Evolutionary conservation across 2,329 filamentous ascomycete species (phyloP), one percentile per base, ranked within the genome.

Genomic region (Aureobasidium sp.): DNA sequence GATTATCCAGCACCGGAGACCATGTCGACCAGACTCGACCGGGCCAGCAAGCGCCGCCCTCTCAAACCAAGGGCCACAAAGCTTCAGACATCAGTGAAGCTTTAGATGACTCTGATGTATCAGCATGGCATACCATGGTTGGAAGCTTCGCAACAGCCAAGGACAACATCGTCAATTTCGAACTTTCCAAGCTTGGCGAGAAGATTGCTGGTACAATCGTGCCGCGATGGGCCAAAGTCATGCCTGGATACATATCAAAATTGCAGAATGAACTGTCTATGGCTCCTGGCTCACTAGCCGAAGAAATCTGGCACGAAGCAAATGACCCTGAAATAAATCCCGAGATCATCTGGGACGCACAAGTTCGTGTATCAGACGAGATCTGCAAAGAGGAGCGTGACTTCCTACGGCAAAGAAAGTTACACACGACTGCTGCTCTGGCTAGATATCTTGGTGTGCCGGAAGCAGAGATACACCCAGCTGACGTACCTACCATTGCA

Each of bases 261-360:
- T 81, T 97, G 37, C 91, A 96, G 71, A 84, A 84, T 24, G 93
- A 97, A 75, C 79, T 97, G 17, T 94, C 90, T 37, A 88, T 94
- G 85, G 85, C 88, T 0, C 89, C 91, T 0, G 93, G 91, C 1
- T 96, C 91, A 0, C 78, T 99, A 45, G 91, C 93, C 14, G 88
- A 95, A 70, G 90, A 97, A 67, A 94, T 99, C 63, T 97, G 94
- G 94, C 80, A 81, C 66, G 93, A 97, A 69, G 91, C 94, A 0
- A 89, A 91, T 62, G 90, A 97, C 70, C 85, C 91, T 0, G 79
- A 85, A 52, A 79, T 89, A 65, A 90, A 97, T 68, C 93, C 93
- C 0, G 94, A 99, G 72, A 95, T 97, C 62, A 78, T 84, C 35
- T 91, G 88, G 77, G 84, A 90, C 44, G 92, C 93, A 19, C 80